Percentiles rank a stretch among this genome's conserved stretches.
phyloP scores from a whole-genome alignment of 805 yeast genomes.

The Sugiyamaella marilandica region DNA sequence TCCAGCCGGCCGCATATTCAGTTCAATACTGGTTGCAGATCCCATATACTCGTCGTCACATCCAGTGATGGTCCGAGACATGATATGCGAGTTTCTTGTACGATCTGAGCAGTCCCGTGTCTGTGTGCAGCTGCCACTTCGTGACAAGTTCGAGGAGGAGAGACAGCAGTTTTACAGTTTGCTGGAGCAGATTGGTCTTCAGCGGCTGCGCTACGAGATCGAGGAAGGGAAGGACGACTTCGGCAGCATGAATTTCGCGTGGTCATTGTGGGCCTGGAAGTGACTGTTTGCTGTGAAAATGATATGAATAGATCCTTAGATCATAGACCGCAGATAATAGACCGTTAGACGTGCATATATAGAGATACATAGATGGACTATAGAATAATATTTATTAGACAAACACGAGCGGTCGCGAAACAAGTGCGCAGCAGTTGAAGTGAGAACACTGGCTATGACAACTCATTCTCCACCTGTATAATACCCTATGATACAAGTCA shows the following conservation, averaged over 20 bases:
- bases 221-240: constrained; percentile 82
- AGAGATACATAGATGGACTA: no score
- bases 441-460: no score
- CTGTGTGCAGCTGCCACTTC: constrained; percentile 69
- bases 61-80: constrained; percentile 64
- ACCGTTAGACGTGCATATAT: no score
- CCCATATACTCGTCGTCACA: constrained; percentile 84
- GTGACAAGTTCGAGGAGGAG: constrained; percentile 62
- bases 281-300: background rate
- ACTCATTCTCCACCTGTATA: no score
- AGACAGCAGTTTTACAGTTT: constrained; percentile 57
- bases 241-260: constrained; percentile 57
- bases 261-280: constrained; percentile 10
- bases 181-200: constrained; percentile 35
- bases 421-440: no score
- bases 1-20: constrained; percentile 34
- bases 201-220: constrained; percentile 35
- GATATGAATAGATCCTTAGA: background rate
- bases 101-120: constrained; percentile 39
- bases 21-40: constrained; percentile 71
- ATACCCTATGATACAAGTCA: no score
- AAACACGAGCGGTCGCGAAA: no score
- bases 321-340: no score
- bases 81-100: constrained; percentile 48
- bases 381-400: no score